Evolutionary conservation across 208 protist species (phyloP), one percentile per base, ranked within the genome.

Genomic region (Trypanosoma brucei): DNA sequence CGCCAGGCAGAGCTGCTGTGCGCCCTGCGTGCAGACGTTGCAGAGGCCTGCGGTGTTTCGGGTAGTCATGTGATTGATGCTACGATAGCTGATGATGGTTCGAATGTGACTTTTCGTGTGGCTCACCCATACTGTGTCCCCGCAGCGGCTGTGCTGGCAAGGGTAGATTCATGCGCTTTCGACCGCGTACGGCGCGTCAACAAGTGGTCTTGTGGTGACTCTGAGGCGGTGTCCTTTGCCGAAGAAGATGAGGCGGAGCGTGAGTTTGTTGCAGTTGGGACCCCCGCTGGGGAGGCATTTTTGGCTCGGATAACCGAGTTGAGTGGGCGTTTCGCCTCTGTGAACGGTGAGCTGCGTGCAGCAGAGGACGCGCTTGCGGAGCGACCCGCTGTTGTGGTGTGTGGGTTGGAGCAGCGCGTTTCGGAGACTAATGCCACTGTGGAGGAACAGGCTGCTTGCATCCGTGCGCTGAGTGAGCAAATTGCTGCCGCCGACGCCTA

Each of bases 151-250:
- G 22, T 64, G 5, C 33, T 70, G 9, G 44, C 37, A 1, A 61
- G 64, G 44, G 44, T 51, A 39, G 67, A 74, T 45, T 34, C 6
- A 30, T 34, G 35, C 22, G 59, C 39, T 30, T 60, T 68, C 6
- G 39, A 59, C 48, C 48, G 57, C 22, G 36, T 78, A 57, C 72
- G 8, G 52, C 63, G 52, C 62, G 62, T 22, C 30, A 54, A 11
- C 30, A 31, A 5, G 6, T 34, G 9, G 22, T 54, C 22, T n/a
- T 8, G 8, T 34, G 50, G 9, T 54, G 50, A 34, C 31, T 6
- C 31, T n/a, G 50, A 8, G 11, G n/a, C n/a, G 37, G 44, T 48
- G n/a, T 3, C 11, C 1, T n/a, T 51, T 31, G 39, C 22, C 6
- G 54, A 22, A 37, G 44, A 54, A 6, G 36, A 51, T 7, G 46